Conservation (phyloP, 2,329 filamentous ascomycete genomes). For the Cladosporium sp. region DNA sequence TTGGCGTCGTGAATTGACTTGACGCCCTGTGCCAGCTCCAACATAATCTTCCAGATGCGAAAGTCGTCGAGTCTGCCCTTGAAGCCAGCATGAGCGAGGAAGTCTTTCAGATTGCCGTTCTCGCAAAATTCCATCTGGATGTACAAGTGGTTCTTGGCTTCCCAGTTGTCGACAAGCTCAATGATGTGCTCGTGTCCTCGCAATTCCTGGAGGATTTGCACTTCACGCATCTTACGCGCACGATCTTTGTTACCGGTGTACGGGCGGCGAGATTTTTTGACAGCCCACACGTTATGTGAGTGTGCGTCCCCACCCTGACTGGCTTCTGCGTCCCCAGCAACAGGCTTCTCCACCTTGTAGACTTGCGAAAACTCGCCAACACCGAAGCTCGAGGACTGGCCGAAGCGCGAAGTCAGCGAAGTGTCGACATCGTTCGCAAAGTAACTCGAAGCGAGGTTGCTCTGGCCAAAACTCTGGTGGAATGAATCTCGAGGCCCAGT, state of each 20-base stretch:
- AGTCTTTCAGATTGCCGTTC: constrained; percentile 83
- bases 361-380: constrained; percentile 93
- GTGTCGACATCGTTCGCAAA: constrained; percentile 72
- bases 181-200: constrained; percentile 80
- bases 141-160: constrained; percentile 78
- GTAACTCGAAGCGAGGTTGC: constrained; percentile 55
- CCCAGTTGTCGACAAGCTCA: constrained; percentile 82
- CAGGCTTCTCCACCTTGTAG: constrained; percentile 65
- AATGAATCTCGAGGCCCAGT: constrained; percentile 62
- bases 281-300: constrained; percentile 64
- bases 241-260: constrained; percentile 76
- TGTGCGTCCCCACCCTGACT: background rate
- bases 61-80: constrained; percentile 93
- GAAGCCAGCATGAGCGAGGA: constrained; percentile 75
- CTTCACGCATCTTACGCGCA: constrained; percentile 79
- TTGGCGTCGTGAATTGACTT: constrained; percentile 85
- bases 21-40: constrained; percentile 77
- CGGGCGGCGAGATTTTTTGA: constrained; percentile 86
- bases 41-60: constrained; percentile 94
- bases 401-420: constrained; percentile 69
- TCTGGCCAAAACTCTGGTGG: constrained; percentile 50
- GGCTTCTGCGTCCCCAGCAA: constrained; percentile 18
- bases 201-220: constrained; percentile 71
- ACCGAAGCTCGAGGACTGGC: constrained; percentile 74
- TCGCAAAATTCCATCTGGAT: constrained; percentile 98